Base-by-base conservation (phyloP, 345 rosid genomes). In the Syzygium aqueum region DNA sequence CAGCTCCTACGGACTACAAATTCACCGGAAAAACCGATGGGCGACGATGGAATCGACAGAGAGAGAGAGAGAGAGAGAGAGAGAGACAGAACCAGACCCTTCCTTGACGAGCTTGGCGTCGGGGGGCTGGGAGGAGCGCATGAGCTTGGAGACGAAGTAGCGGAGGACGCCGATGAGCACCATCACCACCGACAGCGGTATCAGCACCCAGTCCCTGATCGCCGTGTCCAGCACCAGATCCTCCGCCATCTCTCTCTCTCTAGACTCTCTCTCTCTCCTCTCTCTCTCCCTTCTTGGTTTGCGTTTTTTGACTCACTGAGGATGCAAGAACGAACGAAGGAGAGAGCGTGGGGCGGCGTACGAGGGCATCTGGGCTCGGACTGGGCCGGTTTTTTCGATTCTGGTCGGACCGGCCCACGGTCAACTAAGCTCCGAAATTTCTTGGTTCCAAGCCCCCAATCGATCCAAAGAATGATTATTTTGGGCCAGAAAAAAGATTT, bases 141-240 rank as follows among this genome's bases (percentile, higher is more conserved):
- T 93, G 87, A 96, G 95, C 93, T 96, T 98, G 86, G 95, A 91
- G 87, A 91, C 95, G 87, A 96, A 98, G 94, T 98, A 92, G 51
- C 99, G 95, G 57, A 98, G 98, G 84, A 97, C 89, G 28, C 99
- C 99, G 27, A 96, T 96, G 84, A 96, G 97, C 40, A 95, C 99
- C 98, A 95, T 97, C 85, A 96, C 99, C 53, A 95, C 94, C 2
- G 99, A 96, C 16, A 97, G 91, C 37, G 98, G 99, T 43, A 97
- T 97, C 88, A 97, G 89, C 50, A 97, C 99, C 98, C 99, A 97
- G 21, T 96, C 97, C 91, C 98, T 95, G 77, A 97, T 97, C 87
- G 99, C 99, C 73, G 98, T 96, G 88, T 97, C 99, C 4, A 96
- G 94, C 65, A 97, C 99, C 86, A 97, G 92, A 91, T 97, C 98